These are phyloP conservation scores for Fusarium cicatricum DNA, from an alignment of 2,329 filamentous ascomycete genomes.

Conservation along the genomic window DNA sequence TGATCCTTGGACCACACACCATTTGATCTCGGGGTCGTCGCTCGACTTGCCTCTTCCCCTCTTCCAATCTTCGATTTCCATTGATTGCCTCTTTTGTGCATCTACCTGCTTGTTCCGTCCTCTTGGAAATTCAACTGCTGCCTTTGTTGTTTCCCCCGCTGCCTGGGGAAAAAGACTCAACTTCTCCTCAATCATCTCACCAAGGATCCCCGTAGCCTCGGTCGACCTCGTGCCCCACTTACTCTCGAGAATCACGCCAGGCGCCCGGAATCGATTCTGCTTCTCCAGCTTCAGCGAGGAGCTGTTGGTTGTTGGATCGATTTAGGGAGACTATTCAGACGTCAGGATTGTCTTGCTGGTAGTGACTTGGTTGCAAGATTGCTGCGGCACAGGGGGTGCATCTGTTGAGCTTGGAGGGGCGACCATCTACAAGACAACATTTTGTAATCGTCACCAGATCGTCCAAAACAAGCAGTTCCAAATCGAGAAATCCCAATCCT, in stretches of 20 bases:
- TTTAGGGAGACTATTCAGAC: background rate
- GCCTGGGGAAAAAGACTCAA: background rate
- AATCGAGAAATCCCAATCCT: background rate
- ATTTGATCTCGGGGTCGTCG: conserved; percentile 18
- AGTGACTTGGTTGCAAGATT: background rate
- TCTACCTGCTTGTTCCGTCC: conserved; percentile 7
- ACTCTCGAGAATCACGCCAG: conserved; percentile 33
- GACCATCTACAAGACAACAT: conserved; percentile 1
- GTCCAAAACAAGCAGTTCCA: background rate
- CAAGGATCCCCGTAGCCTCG: conserved; percentile 11
- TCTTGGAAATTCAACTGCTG: background rate
- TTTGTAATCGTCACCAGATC: conserved; percentile 23
- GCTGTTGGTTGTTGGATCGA: background rate
- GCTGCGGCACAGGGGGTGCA: background rate
- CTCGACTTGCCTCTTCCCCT: conserved; percentile 23
- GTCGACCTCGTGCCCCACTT: conserved; percentile 31
- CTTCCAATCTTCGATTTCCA: conserved; percentile 13
- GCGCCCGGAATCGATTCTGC: conserved; percentile 4
- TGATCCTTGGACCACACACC: conserved; percentile 35
- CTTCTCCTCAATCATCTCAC: conserved; percentile 12
- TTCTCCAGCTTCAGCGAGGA: conserved; percentile 5
- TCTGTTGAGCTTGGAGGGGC: background rate
- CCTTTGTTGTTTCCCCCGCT: too few relatives aligned
- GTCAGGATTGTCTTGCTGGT: conserved; percentile 1
- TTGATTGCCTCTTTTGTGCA: conserved; percentile 2